These are phyloP conservation scores for Aspergillus udagawae DNA, from an alignment of 2,329 filamentous ascomycete genomes.

Conservation along the genomic window DNA sequence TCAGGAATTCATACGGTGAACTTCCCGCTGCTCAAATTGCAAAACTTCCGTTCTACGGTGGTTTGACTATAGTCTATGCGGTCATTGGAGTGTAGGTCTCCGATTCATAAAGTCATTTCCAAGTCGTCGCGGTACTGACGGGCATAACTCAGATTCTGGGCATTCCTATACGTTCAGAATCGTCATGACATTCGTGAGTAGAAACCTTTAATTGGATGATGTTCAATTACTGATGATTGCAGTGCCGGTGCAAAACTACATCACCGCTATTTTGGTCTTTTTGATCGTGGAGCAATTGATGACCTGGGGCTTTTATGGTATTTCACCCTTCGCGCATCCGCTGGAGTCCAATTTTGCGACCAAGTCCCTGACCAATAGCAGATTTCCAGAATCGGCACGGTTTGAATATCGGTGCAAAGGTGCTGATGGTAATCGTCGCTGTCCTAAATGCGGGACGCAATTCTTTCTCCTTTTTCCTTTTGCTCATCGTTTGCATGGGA, in stretches of 20 bases:
- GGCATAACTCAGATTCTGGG: conserved; percentile 67
- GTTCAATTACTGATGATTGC: conserved; percentile 29
- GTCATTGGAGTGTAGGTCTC: conserved; percentile 65
- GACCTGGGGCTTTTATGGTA: conserved; percentile 97
- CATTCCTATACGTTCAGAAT: conserved; percentile 91
- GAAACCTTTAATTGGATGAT: background rate
- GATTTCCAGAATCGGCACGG: conserved; percentile 93
- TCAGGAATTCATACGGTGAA: conserved; percentile 94
- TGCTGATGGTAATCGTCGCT: conserved; percentile 84
- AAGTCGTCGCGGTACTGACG: conserved; percentile 15
- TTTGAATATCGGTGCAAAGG: conserved; percentile 75
- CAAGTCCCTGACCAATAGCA: conserved; percentile 40
- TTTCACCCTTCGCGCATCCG: conserved; percentile 15
- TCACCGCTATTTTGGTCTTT: conserved; percentile 93
- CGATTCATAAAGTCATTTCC: background rate
- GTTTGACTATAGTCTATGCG: conserved; percentile 88
- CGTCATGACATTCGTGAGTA: conserved; percentile 76
- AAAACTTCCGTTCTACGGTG: conserved; percentile 95
- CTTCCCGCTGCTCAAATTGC: conserved; percentile 92
- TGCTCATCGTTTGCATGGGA: conserved; percentile 98
- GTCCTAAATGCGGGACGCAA: conserved; percentile 90
- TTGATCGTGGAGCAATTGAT: conserved; percentile 94
- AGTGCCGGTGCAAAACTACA: conserved; percentile 98
- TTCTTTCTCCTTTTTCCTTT: conserved; percentile 96
- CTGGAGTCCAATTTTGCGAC: background rate